Evolutionary conservation across 1,284 basidiomycete genomes (phyloP).

Genomic region (Schizophyllum commune): DNA sequence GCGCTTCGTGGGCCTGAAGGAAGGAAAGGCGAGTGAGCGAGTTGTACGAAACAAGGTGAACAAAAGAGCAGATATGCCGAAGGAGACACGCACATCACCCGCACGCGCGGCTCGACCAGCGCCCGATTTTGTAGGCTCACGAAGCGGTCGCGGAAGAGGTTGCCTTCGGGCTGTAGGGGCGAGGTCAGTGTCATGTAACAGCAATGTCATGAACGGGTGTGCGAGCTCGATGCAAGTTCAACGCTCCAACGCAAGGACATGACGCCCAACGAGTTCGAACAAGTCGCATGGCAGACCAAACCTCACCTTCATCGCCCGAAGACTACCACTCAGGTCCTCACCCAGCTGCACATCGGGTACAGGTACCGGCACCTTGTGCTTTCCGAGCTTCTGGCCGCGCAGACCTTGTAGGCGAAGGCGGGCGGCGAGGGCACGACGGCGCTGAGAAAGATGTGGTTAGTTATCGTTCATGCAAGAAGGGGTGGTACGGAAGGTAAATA

Average conservation of each 20-base stretch:
- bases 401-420: constrained; percentile 48
- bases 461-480: not conserved
- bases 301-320: constrained; percentile 77
- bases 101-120: constrained; percentile 67
- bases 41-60: constrained; percentile 3
- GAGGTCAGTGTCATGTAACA: not conserved
- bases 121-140: constrained; percentile 74
- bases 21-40: not conserved
- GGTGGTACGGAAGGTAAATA: too few relatives aligned
- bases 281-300: not conserved
- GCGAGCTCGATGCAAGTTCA: not conserved
- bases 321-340: constrained; percentile 84
- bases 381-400: constrained; percentile 65
- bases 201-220: not conserved
- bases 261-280: constrained; percentile 2
- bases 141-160: constrained; percentile 88
- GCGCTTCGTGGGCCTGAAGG: constrained; percentile 53
- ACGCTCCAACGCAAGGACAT: too few relatives aligned
- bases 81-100: constrained; percentile 53
- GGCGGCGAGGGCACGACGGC: constrained; percentile 18
- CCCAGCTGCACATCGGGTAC: constrained; percentile 83
- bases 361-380: constrained; percentile 64
- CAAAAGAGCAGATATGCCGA: not conserved
- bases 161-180: constrained; percentile 76
- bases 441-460: not conserved